A percentile compares a stretch with the other conserved stretches of the same genome.
These are phyloP conservation scores for Colletotrichum sp. DNA, from an alignment of 2,329 filamentous ascomycete species.

Conservation along the genomic window DNA sequence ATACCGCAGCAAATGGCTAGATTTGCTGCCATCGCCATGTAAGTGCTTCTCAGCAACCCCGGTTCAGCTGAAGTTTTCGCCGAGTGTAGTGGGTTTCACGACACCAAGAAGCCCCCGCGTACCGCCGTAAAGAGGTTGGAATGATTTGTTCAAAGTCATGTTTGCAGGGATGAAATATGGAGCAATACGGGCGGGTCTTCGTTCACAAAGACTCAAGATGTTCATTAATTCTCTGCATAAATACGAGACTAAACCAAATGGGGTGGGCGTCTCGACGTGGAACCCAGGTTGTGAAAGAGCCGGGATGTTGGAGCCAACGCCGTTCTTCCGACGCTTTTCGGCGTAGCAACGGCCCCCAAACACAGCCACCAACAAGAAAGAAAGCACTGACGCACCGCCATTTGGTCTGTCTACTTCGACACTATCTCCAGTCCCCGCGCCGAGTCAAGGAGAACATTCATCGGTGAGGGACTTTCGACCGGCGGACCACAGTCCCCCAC, in stretches of 20 bases:
- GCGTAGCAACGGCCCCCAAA: neutral
- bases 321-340: neutral
- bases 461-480: neutral
- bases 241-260: conserved; percentile 2
- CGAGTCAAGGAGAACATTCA: neutral
- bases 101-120: neutral
- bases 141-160: neutral
- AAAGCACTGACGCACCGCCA: neutral
- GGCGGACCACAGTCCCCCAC: neutral
- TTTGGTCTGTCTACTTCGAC: neutral
- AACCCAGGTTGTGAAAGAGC: neutral
- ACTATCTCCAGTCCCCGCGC: neutral
- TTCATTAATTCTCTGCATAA: neutral
- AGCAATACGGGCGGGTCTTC: neutral
- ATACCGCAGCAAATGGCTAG: neutral
- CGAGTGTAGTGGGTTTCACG: neutral
- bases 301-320: neutral
- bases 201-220: neutral
- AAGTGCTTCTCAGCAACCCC: neutral
- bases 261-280: neutral
- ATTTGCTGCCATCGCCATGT: neutral
- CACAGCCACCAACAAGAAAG: neutral
- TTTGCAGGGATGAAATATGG: neutral
- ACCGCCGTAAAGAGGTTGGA: neutral
- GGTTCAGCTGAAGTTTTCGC: neutral